phyloP scores from a whole-genome alignment of 179 eudicot genomes.

The Beta lomatogona region DNA sequence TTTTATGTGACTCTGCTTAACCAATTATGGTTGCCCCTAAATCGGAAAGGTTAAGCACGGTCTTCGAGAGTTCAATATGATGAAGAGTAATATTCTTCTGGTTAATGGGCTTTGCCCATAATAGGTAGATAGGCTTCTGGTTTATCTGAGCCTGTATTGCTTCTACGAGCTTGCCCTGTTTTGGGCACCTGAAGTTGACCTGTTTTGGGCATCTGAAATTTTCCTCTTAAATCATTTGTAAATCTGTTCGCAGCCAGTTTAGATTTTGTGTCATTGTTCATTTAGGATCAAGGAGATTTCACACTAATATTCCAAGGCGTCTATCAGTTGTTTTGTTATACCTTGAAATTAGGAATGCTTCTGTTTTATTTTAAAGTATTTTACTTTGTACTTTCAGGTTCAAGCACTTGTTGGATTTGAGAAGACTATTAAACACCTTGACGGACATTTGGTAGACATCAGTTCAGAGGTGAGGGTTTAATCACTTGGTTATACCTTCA shows the following conservation, averaged over 20 bases:
- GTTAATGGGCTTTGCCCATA: neutral
- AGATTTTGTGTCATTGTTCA: neutral
- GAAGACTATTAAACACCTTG: conserved; percentile 94
- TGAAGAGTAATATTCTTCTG: neutral
- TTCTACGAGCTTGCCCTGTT: neutral
- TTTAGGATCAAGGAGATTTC: neutral
- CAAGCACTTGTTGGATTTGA: conserved; percentile 97
- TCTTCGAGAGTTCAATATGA: neutral
- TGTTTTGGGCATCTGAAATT: neutral
- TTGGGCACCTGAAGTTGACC: too few relatives aligned
- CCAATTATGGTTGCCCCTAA: neutral
- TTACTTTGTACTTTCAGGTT: conserved; percentile 46
- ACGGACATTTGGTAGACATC: conserved; percentile 82
- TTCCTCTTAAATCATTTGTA: neutral
- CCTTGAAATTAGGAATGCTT: neutral
- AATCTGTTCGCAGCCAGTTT: neutral
- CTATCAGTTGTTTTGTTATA: neutral
- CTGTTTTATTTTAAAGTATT: neutral
- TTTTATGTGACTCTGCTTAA: neutral
- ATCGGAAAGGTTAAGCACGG: neutral
- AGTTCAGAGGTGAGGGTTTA: conserved; percentile 64
- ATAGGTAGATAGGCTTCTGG: neutral
- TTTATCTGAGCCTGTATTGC: neutral
- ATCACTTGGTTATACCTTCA: conserved; percentile 11
- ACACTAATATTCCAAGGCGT: neutral